Evolutionary conservation across 1,284 basidiomycete species (phyloP), one percentile per base, ranked within the genome.

Genomic region (Stygiomarasmius scandens): DNA sequence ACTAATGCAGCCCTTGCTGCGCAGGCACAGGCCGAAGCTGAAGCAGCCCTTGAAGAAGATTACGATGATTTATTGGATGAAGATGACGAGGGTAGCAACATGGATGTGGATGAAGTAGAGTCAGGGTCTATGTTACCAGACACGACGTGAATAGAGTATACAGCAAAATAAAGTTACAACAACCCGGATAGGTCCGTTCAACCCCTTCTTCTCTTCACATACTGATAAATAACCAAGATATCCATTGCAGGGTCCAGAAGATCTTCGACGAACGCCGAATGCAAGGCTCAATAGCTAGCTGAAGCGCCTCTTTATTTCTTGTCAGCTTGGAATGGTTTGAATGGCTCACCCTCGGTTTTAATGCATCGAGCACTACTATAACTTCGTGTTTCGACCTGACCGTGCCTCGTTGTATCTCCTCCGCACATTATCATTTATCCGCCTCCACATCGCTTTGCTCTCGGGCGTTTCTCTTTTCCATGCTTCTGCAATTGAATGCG

Each of bases 1-100:
- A 83, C 85, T 22, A 86, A 78, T 64, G 87, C 88, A 1, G 84
- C 88, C 10, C 79, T 81, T 25, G 85, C 85, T 32, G 88, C 87
- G 1, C 87, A 88, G 62, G 85, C 86, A 11, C 87, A 88, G 61
- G 87, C 87, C 0, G 88, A 90, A 62, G 87, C 86, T 0, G 87
- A 90, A 62, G 87, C 87, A 5, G 85, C 85, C 0, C 64, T 86
- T 58, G 87, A 89, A 66, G 84, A 86, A 61, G 81, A 83, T 58
- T 79, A 82, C 50, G 77, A 76, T 23, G 81, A 83, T 2, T 14
- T 41, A 34, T 12, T 34, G 12, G 48, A 51, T 38, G 29, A 19
- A 19, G 48, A 25, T 20, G 25, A 52, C 12, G 36, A 50, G 24
- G 49, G 20, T 5, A 41, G 38, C 16, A 41, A 41, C n/a, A 41